Evolutionary conservation across 768 basidiomycete species (phyloP).

Genomic region (Leccinum incarnatum): DNA sequence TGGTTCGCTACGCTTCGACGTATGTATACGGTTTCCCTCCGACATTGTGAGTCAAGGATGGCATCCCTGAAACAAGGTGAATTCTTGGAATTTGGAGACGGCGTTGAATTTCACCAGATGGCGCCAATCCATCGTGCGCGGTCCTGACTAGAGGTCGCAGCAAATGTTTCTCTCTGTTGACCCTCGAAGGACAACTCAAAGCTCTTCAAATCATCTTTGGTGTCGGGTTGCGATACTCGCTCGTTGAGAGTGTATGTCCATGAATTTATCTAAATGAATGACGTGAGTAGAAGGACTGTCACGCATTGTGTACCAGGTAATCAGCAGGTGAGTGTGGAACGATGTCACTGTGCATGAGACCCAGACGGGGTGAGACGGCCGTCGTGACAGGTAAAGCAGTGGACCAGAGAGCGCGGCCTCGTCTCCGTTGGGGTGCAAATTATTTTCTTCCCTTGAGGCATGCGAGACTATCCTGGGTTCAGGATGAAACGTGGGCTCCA

Average conservation of each 20-base stretch:
- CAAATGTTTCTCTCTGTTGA: constrained; percentile 55
- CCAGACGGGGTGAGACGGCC: constrained; percentile 43
- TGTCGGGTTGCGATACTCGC: constrained; percentile 39
- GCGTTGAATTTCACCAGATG: constrained; percentile 52
- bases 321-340: constrained; percentile 40
- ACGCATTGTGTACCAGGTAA: constrained; percentile 45
- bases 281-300: constrained; percentile 42
- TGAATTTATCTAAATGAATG: constrained; percentile 50
- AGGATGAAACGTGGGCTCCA: not conserved
- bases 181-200: constrained; percentile 67
- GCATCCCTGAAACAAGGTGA: constrained; percentile 48
- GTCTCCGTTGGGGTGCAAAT: not conserved
- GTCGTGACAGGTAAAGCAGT: constrained; percentile 21
- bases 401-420: constrained; percentile 4
- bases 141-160: constrained; percentile 56
- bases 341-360: constrained; percentile 42
- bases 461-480: constrained; percentile 1
- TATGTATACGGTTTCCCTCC: not conserved
- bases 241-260: constrained; percentile 69
- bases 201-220: constrained; percentile 45
- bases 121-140: constrained; percentile 73
- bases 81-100: not conserved
- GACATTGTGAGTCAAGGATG: constrained; percentile 43
- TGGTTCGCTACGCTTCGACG: not conserved
- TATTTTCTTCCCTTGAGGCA: not conserved